Evolutionary conservation across 1,139 yeast species (phyloP), one percentile per base, ranked within the genome.

Genomic region (Barnettozyma hawaiiensis): DNA sequence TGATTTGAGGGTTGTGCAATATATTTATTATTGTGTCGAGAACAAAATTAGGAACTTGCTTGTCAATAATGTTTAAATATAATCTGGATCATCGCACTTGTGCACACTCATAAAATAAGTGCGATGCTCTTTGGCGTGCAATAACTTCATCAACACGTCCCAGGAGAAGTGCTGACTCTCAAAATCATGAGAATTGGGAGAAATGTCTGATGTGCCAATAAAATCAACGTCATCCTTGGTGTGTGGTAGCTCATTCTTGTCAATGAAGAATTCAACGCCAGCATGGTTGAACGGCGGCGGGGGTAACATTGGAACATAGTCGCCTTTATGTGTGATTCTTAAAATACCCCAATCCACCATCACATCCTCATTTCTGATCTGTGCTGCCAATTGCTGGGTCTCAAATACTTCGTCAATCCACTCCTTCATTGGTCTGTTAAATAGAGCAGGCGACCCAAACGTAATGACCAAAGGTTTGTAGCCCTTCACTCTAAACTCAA

Each of bases 371-470:
- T 27, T 6, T 2, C 16, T 15, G 10, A 53, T 35, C 11, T 15
- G 15, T 7, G 27, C 8, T 3, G 43, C 16, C 3, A 67, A 61
- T 1, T 52, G 41, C 1, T 58, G 50, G 2, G 73, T 65, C 18
- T 67, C 56, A 52, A 81, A 78, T 5, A 76, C 47, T 1, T 54
- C 47, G 58, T 83, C 78, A 19, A 76, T 70, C 71, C 78, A 81
- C 15, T 63, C 54, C 27, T 68, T 66, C 65, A 80, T 70, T 6
- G 62, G 60, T 6, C 48, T 49, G 57, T 82, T 81, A n/a, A 86
- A 86, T 23, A 82, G 63, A 49, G 73, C 75, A 0, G 90, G 90
- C 11, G 76, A 69, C 2, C 82, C 92, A 60, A 67, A 78, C 0
- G 82, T 71, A n/a, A 77, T 62, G 1, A 83, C 74, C 33, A 71